Conservation (phyloP, 169 alveolate species). For the Plasmodium sp. region DNA sequence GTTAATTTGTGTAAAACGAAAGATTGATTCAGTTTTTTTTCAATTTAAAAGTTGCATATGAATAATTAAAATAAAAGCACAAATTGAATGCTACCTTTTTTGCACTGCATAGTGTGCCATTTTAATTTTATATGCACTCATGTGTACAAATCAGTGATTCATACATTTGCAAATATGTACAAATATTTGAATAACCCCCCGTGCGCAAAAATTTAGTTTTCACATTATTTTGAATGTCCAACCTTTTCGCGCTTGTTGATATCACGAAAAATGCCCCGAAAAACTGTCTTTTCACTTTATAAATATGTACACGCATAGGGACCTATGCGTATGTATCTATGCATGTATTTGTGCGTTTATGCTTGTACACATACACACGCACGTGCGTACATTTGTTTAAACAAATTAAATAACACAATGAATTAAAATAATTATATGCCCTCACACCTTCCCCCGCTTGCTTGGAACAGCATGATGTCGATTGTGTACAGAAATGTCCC, state of each 20-base stretch:
- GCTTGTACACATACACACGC: background rate
- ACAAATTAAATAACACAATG: slow-evolving; percentile 48
- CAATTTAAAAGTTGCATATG: slow-evolving; percentile 35
- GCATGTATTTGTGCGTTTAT: background rate
- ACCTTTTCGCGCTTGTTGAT: slow-evolving; percentile 34
- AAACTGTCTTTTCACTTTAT: slow-evolving; percentile 17
- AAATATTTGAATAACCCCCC: slow-evolving; percentile 6
- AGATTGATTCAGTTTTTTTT: slow-evolving; percentile 23
- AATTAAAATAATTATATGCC: slow-evolving; percentile 22
- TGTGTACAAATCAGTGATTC: slow-evolving; percentile 7
- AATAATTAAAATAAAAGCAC: slow-evolving; percentile 33
- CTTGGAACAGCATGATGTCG: slow-evolving; percentile 36
- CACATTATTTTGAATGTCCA: slow-evolving; percentile 55
- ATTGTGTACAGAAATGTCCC: slow-evolving; percentile 54
- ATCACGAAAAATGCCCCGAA: slow-evolving; percentile 14
- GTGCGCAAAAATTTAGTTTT: background rate
- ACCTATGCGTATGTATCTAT: background rate
- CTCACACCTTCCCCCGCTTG: background rate
- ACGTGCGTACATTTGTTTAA: background rate
- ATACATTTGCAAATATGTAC: slow-evolving; percentile 11
- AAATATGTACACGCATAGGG: background rate
- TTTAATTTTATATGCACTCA: slow-evolving; percentile 5
- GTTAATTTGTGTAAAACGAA: slow-evolving; percentile 22
- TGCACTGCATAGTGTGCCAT: slow-evolving; percentile 29
- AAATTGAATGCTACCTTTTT: slow-evolving; percentile 7